Evolutionary conservation across 768 basidiomycete species (phyloP), one percentile per base, ranked within the genome.

Genomic region (button mushroom (Agaricus bisporus)): DNA sequence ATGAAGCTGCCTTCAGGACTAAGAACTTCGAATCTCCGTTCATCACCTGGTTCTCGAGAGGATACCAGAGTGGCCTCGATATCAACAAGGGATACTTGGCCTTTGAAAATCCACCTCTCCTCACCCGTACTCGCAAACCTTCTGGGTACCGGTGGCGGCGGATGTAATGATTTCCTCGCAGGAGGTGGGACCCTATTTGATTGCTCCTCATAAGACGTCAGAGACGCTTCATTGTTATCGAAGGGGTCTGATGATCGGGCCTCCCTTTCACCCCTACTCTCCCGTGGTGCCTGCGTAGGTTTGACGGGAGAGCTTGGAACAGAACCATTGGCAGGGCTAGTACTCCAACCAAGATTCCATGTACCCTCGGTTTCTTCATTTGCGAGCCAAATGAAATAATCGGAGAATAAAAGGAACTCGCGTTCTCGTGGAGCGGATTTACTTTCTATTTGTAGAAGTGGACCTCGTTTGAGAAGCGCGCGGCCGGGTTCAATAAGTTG

Each of bases 401-500:
- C 92, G 12, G 85, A 87, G 64, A 94, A 90, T 0, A 95, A 75
- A 9, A 94, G 70, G 63, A 94, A 88, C 58, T 88, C 85, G 35
- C 85, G 76, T 54, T 80, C 76, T 48, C 79, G 65, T 12, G 80
- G 73, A 41, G 68, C 65, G 3, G 74, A 76, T 57, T 77, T 77
- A 22, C 71, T 67, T 62, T 82, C 82, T 47, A 77, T 66, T 61
- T 86, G 83, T 14, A 82, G 62, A 5, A 91, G 72, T 1, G 75
- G 59, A 0, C 85, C 86, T 11, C 88, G 80, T 53, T 82, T 85
- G 42, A 95, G 66, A 41, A 95, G 78, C 0, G 73, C 78, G n/a
- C 93, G 83, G 1, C 93, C 92, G 0, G 94, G 93, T 0, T 73
- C 67, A 59, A 95, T 79, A 48, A 97, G 78, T 42, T 84, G 86